A percentile compares a stretch with the other conserved stretches of the same genome.
phyloP scores from a whole-genome alignment of 2,329 filamentous ascomycete species.

The Scytalidium lignicola region DNA sequence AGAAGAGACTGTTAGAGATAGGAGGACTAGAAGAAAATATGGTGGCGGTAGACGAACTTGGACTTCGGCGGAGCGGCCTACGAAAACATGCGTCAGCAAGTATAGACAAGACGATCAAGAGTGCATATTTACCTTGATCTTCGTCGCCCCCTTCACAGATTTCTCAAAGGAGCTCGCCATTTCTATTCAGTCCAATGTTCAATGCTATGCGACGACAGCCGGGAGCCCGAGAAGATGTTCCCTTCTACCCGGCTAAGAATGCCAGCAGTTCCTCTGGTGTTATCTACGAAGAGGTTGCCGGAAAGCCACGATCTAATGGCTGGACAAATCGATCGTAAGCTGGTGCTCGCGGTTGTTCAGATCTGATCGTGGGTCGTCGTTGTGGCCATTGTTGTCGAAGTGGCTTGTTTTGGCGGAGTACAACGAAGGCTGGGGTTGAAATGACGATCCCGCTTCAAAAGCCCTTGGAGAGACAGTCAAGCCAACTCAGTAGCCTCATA shows the following conservation, averaged over 20 bases:
- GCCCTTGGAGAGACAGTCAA: neutral
- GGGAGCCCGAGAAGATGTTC: neutral
- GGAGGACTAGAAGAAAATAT: neutral
- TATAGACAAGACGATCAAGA: neutral
- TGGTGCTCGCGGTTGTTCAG: neutral
- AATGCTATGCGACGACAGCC: conserved; percentile 19
- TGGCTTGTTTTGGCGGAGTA: neutral
- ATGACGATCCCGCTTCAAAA: neutral
- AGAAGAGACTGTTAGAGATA: conserved; percentile 13
- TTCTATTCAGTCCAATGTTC: conserved; percentile 9
- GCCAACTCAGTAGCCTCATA: neutral
- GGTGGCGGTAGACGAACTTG: conserved; percentile 58
- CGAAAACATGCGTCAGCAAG: conserved; percentile 9
- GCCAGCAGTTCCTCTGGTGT: neutral
- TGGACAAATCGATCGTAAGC: neutral
- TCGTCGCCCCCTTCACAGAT: conserved; percentile 97
- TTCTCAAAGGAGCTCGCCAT: conserved; percentile 96
- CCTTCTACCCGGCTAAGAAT: neutral
- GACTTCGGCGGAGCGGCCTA: conserved; percentile 95
- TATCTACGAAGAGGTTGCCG: neutral
- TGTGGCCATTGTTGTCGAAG: neutral
- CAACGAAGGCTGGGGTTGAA: neutral
- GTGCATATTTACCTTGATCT: conserved; percentile 70
- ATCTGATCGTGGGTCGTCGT: neutral
- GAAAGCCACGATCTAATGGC: neutral